Percentiles rank a stretch among this genome's conserved stretches.
Conservation (phyloP, 805 yeast species). For the Nakazawaea ambrosiae region DNA sequence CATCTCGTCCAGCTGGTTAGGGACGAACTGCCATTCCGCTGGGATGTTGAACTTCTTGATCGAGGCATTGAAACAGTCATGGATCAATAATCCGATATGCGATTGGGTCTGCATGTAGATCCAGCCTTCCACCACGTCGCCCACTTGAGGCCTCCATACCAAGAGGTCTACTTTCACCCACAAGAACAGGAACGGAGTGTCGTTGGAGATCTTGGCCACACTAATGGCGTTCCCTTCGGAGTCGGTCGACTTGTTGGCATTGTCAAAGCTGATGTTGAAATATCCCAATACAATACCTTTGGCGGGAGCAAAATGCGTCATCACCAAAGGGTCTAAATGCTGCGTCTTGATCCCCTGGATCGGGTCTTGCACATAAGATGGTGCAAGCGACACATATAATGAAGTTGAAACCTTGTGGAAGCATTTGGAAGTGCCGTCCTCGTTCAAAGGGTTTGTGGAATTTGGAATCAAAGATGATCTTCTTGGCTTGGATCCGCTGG, state of each 20-base stretch:
- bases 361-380: slow-evolving; percentile 63
- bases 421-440: slow-evolving; percentile 53
- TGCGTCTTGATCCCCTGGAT: slow-evolving; percentile 76
- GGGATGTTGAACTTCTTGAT: slow-evolving; percentile 85
- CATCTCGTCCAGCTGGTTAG: slow-evolving; percentile 63
- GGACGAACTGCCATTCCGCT: slow-evolving; percentile 76
- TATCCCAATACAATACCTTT: slow-evolving; percentile 85
- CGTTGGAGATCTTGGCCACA: slow-evolving; percentile 64
- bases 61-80: slow-evolving; percentile 92
- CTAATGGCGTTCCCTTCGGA: slow-evolving; percentile 32
- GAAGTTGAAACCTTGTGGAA: slow-evolving; percentile 54
- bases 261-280: slow-evolving; percentile 49
- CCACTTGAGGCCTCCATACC: slow-evolving; percentile 87
- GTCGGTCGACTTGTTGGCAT: slow-evolving; percentile 31
- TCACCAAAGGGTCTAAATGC: slow-evolving; percentile 83
- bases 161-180: slow-evolving; percentile 83
- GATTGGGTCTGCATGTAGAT: slow-evolving; percentile 90
- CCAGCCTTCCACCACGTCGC: slow-evolving; percentile 81
- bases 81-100: slow-evolving; percentile 84
- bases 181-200: slow-evolving; percentile 80
- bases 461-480: slow-evolving; percentile 10
- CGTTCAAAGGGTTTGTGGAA: slow-evolving; percentile 8
- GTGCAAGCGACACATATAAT: slow-evolving; percentile 84
- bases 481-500: slow-evolving; percentile 3
- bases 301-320: slow-evolving; percentile 69